Conservation (phyloP, 345 rosid genomes). For the Gynandropsis gynandra region DNA sequence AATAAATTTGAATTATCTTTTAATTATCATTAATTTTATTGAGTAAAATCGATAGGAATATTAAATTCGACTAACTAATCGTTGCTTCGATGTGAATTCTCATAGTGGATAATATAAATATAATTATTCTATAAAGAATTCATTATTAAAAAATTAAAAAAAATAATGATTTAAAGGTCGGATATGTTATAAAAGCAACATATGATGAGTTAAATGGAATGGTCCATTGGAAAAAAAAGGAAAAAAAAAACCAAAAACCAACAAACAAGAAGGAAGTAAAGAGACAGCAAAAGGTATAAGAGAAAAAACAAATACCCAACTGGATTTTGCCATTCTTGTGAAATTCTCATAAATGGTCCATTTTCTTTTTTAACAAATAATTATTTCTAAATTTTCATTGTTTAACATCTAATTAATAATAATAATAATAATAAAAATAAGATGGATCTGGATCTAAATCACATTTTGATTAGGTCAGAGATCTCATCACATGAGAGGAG, state of each 20-base stretch:
- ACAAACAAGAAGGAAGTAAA: conserved; percentile 31
- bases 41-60: no score
- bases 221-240: conserved; percentile 14
- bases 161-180: not conserved
- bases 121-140: no score
- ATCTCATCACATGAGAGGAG: conserved; percentile 25
- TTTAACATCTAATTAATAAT: conserved; percentile 16
- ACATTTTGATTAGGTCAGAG: conserved; percentile 24
- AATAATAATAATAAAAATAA: conserved; percentile 11
- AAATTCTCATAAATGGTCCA: conserved; percentile 22
- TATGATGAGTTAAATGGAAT: conserved; percentile 16
- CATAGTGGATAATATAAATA: no score
- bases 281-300: conserved; percentile 26
- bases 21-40: no score
- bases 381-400: not conserved
- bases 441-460: conserved; percentile 24
- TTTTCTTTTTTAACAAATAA: conserved; percentile 8
- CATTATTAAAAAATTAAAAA: not conserved
- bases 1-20: no score
- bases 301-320: conserved; percentile 29
- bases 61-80: no score
- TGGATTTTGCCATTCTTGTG: conserved; percentile 18
- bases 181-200: not conserved
- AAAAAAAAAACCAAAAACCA: conserved; percentile 20
- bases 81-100: no score